phyloP scores from a whole-genome alignment of 495 filamentous ascomycete genomes.

The Cercophora scortea region DNA sequence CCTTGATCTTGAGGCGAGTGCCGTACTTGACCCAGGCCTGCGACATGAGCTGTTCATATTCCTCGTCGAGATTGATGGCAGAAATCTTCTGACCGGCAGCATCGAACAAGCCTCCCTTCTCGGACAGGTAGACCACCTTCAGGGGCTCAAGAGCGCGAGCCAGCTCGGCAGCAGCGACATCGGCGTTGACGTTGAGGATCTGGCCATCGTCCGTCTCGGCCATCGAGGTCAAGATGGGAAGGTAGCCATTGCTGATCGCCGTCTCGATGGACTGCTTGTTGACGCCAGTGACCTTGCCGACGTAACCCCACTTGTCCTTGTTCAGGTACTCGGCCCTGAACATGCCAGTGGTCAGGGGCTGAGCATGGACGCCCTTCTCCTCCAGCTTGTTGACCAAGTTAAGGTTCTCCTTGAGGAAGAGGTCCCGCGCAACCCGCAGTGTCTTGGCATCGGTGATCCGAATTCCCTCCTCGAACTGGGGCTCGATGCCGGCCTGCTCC shows the following conservation, averaged over 20 bases:
- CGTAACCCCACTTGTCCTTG: constrained; percentile 87
- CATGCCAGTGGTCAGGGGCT: constrained; percentile 87
- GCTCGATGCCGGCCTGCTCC: constrained; percentile 86
- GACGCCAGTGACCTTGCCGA: constrained; percentile 91
- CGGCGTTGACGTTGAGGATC: constrained; percentile 95
- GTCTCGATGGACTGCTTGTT: constrained; percentile 88
- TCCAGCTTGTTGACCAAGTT: constrained; percentile 90
- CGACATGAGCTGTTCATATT: constrained; percentile 89
- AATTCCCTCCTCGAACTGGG: constrained; percentile 94
- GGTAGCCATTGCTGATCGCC: constrained; percentile 82
- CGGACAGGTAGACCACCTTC: constrained; percentile 96
- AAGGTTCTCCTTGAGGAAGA: constrained; percentile 94
- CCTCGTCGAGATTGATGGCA: constrained; percentile 95
- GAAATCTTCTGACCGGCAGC: constrained; percentile 95
- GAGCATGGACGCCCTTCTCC: constrained; percentile 81
- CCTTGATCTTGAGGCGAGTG: constrained; percentile 95
- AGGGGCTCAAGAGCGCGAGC: constrained; percentile 84
- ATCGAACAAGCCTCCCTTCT: constrained; percentile 95
- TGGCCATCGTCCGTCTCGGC: constrained; percentile 91
- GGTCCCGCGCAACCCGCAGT: constrained; percentile 75
- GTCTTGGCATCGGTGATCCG: constrained; percentile 95
- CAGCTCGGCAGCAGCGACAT: constrained; percentile 90
- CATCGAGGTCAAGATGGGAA: constrained; percentile 95
- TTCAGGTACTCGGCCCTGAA: constrained; percentile 93
- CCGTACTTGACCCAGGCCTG: constrained; percentile 96